Conservation (phyloP, 2,329 filamentous ascomycete species). For the Beauveria sp. region DNA sequence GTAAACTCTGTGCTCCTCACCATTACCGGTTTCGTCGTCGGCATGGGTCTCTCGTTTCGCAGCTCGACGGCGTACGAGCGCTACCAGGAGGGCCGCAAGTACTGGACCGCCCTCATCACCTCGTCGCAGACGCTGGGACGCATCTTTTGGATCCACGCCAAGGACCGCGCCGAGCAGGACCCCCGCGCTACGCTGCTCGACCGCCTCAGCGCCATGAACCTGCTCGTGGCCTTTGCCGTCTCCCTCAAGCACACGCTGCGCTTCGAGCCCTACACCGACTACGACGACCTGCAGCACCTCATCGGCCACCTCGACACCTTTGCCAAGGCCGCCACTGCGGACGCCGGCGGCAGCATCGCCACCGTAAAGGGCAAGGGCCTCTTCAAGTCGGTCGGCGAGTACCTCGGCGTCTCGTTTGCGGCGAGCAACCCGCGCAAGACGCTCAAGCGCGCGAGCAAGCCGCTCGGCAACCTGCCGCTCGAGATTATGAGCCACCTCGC, state of each 20-base stretch:
- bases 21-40: conserved; percentile 74
- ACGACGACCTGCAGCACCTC: conserved; percentile 63
- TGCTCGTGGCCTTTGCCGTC: conserved; percentile 69
- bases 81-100: conserved; percentile 56
- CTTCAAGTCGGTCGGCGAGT: conserved; percentile 62
- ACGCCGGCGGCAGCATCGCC: conserved; percentile 22
- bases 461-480: conserved; percentile 74
- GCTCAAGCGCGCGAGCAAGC: conserved; percentile 64
- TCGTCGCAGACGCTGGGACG: conserved; percentile 63
- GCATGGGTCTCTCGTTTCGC: conserved; percentile 69
- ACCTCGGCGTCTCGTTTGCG: conserved; percentile 69
- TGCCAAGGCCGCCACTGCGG: conserved; percentile 46
- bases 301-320: conserved; percentile 70
- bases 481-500: conserved; percentile 71
- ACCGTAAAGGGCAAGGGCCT: conserved; percentile 35
- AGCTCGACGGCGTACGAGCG: conserved; percentile 72
- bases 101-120: conserved; percentile 52
- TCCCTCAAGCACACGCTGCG: conserved; percentile 75
- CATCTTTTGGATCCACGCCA: conserved; percentile 76
- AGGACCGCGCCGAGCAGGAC: conserved; percentile 38
- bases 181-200: conserved; percentile 60
- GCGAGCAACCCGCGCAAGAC: conserved; percentile 70
- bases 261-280: conserved; percentile 73
- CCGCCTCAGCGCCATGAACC: conserved; percentile 69
- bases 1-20: conserved; percentile 45